Evolutionary conservation across 257 asterid genomes (phyloP).

Genomic region (Prunella vulgaris): DNA sequence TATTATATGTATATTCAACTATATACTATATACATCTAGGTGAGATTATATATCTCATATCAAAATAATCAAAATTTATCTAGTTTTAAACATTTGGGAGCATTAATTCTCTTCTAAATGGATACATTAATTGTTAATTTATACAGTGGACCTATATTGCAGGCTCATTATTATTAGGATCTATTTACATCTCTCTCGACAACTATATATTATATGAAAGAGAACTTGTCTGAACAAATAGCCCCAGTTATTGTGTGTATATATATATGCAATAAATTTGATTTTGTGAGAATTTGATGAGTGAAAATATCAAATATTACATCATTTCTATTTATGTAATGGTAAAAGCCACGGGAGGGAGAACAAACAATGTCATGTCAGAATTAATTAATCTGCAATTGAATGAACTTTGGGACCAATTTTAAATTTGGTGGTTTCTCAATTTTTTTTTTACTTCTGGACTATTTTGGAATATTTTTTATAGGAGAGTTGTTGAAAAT

Average conservation of each 20-base stretch:
- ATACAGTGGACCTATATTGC: neutral
- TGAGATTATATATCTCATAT: neutral
- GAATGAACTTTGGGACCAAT: neutral
- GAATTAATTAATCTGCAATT: neutral
- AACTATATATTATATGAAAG: slow-evolving; percentile 11
- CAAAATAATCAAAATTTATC: too few species aligned
- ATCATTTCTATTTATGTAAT: neutral
- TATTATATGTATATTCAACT: too few species aligned
- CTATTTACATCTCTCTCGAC: slow-evolving; percentile 15
- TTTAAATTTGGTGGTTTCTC: neutral
- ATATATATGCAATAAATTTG: neutral
- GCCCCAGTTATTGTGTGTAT: neutral
- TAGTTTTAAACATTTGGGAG: neutral
- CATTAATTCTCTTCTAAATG: neutral
- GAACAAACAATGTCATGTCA: slow-evolving; percentile 10
- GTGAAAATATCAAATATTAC: neutral
- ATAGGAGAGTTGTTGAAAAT: too few species aligned
- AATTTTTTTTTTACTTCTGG: too few species aligned
- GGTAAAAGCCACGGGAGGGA: neutral
- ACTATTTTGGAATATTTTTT: too few species aligned
- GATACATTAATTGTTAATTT: neutral
- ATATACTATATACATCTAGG: too few species aligned
- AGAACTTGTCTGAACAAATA: slow-evolving; percentile 12
- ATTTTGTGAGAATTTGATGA: neutral
- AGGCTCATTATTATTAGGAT: neutral